Base-by-base conservation (phyloP, 176 grass and related monocot species). In the Oryza officinalis region DNA sequence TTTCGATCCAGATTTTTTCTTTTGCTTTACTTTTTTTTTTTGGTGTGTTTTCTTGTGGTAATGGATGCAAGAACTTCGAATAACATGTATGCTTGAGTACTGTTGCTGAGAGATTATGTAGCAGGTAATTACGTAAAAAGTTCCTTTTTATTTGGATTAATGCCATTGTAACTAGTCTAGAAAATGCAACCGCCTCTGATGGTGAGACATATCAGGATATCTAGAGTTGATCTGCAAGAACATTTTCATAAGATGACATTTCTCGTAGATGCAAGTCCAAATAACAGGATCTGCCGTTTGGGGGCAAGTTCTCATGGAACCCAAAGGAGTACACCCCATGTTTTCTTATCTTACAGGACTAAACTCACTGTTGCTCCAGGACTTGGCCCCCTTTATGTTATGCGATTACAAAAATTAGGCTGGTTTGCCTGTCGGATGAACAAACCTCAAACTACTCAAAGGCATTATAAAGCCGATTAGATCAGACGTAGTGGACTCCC, bases 401-500 rank as follows among this genome's bases (percentile, higher is more conserved):
- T 13, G 28, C 17, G 22, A 71, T 77, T 81, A 85, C 72, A 81
- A 70, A 77, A 85, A 71, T 46, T 65, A 33, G 26, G 26, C 65
- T 0, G 22, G 38, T 44, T 76, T 49, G 72, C 52, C 65, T 66
- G 81, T 35, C 71, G 13, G 13, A 30, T 22, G 14, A 71, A 54
- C 25, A 71, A 31, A 67, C 63, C 49, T 54, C 23, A 52, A 45
- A 2, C 49, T 28, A 69, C 23, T 52, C 20, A 1, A 1, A 11
- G 27, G 27, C 18, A 33, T 59, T 60, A 8, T 23, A 31, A 68
- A 69, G 71, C 32, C 43, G 9, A 71, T 41, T 41, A 15, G 40
- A 40, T 95, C 66, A 95, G 27, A 63, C 44, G 4, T 84, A 98
- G 15, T 87, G 43, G 43, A 98, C 95, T 52, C 91, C 95, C 15